phyloP scores from a whole-genome alignment of 345 rosid species.

The Xanthoceras sorbifolium region DNA sequence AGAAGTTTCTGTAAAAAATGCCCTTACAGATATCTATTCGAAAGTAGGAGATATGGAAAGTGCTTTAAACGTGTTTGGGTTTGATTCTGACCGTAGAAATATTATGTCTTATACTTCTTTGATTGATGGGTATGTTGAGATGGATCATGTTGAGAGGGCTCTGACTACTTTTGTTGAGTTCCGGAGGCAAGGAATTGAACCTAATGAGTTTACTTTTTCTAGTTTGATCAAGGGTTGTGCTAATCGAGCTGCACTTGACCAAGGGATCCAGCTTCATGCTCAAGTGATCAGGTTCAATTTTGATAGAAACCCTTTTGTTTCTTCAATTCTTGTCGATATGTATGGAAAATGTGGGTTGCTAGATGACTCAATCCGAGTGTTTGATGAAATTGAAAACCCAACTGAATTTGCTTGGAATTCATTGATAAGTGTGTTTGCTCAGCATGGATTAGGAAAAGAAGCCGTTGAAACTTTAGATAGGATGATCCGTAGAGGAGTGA shows the following conservation, averaged over 20 bases:
- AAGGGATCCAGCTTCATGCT: slow-evolving; percentile 17
- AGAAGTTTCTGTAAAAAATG: slow-evolving; percentile 2
- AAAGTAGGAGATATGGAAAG: slow-evolving; percentile 9
- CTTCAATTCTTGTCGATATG: slow-evolving; percentile 17
- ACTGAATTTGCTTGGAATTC: slow-evolving; percentile 14
- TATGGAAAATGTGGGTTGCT: slow-evolving; percentile 18
- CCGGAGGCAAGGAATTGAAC: slow-evolving; percentile 5
- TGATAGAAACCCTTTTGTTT: slow-evolving; percentile 7
- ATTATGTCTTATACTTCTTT: slow-evolving; percentile 12
- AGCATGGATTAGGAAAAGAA: slow-evolving; percentile 10
- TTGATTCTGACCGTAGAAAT: background rate
- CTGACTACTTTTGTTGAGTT: slow-evolving; percentile 9
- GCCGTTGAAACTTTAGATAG: slow-evolving; percentile 1
- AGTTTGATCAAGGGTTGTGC: slow-evolving; percentile 17
- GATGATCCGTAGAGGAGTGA: slow-evolving; percentile 14
- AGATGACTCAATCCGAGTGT: background rate
- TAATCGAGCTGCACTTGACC: slow-evolving; percentile 9
- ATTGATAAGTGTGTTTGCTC: slow-evolving; percentile 7
- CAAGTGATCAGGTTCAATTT: slow-evolving; percentile 9
- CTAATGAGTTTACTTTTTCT: slow-evolving; percentile 14
- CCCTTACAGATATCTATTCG: slow-evolving; percentile 10
- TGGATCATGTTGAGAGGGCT: slow-evolving; percentile 3
- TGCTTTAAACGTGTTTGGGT: background rate
- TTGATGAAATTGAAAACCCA: slow-evolving; percentile 10
- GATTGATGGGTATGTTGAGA: slow-evolving; percentile 16